These are phyloP conservation scores for Arabidopsis thaliana DNA, from an alignment of 345 rosid species.

Conservation along the genomic window TAIR10.1 NC_003070.9:26979001-26979500, in stretches of 20 bases:
- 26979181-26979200: constrained; percentile 21
- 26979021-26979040: background rate
- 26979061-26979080: no score
- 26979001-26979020: background rate
- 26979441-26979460: background rate
- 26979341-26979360: background rate
- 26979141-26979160: background rate
- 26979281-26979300: background rate
- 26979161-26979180: constrained; percentile 2
- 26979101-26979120: no score
- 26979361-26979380: background rate
- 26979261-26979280: no score
- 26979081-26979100: no score
- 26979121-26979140: background rate
- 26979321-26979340: constrained; percentile 1
- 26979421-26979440: background rate
- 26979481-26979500: background rate
- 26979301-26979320: background rate
- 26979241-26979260: no score
- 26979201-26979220: no score
- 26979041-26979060: no score
- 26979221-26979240: no score
- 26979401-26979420: background rate
- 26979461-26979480: background rate
- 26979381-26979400: constrained; percentile 8